phyloP scores from a whole-genome alignment of 2,329 filamentous ascomycete species.

The Epichloe bromicola region DNA sequence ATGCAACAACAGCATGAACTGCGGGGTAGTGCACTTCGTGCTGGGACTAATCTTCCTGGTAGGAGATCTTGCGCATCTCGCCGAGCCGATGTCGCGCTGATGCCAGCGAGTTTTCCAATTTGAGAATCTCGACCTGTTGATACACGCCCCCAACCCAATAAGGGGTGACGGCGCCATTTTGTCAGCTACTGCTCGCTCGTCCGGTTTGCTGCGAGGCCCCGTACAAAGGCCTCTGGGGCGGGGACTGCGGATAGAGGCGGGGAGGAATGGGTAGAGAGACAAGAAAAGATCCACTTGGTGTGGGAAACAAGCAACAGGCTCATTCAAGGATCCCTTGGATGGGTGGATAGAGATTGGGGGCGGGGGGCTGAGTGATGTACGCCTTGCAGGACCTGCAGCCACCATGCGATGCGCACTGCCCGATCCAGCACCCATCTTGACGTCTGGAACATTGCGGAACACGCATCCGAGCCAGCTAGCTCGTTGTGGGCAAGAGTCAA shows the following conservation, averaged over 20 bases:
- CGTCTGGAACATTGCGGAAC: neutral
- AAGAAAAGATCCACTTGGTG: neutral
- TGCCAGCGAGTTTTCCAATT: constrained; percentile 77
- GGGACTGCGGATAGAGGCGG: neutral
- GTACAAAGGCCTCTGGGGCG: neutral
- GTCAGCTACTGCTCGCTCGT: constrained; percentile 6
- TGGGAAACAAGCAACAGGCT: neutral
- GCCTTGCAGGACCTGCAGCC: constrained; percentile 1
- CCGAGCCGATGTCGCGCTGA: constrained; percentile 72
- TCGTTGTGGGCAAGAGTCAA: neutral
- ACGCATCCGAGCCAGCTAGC: neutral
- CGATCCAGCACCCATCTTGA: constrained; percentile 1
- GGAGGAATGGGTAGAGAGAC: neutral
- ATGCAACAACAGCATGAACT: neutral
- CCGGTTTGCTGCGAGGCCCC: neutral
- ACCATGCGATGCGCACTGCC: neutral
- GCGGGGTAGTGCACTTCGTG: neutral
- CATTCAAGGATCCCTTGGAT: neutral
- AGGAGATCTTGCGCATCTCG: constrained; percentile 97
- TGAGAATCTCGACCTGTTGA: constrained; percentile 80
- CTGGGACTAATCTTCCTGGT: constrained; percentile 58
- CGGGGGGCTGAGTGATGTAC: neutral
- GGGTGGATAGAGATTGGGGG: neutral
- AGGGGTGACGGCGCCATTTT: neutral
- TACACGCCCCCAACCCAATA: neutral